Percentiles rank a stretch among this genome's conserved stretches.
Evolutionary conservation across 2,329 filamentous ascomycete genomes (phyloP).

Genomic region (Pyrenophora graminea): DNA sequence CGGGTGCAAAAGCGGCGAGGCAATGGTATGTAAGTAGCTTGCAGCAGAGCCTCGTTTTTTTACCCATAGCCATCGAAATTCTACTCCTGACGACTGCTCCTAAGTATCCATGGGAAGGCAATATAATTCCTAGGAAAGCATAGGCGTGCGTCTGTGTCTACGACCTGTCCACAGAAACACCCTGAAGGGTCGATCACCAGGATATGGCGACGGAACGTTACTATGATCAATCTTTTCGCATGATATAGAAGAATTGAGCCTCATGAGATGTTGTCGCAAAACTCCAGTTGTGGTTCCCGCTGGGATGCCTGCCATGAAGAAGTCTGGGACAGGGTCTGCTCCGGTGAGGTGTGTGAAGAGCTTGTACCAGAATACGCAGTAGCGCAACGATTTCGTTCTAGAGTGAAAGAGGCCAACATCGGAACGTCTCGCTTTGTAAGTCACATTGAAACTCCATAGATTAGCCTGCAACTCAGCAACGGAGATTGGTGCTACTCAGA

Average conservation of each 20-base stretch:
- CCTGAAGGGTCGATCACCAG: not conserved
- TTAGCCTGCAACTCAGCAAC: too few relatives aligned
- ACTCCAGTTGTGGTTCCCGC: not conserved
- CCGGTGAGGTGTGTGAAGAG: too few relatives aligned
- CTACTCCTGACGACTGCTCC: not conserved
- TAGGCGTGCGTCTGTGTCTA: not conserved
- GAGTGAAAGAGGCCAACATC: too few relatives aligned
- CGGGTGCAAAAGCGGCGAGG: too few relatives aligned
- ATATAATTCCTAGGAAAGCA: not conserved
- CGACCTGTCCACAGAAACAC: not conserved
- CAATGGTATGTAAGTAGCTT: too few relatives aligned
- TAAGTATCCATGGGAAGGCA: not conserved
- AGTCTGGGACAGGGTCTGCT: not conserved
- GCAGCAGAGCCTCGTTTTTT: not conserved
- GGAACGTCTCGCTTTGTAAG: too few relatives aligned
- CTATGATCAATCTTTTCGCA: not conserved
- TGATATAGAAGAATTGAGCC: not conserved
- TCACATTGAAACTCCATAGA: too few relatives aligned
- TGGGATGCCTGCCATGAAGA: not conserved
- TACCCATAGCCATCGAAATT: not conserved
- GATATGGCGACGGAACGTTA: not conserved
- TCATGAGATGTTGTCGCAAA: not conserved
- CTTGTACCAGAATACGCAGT: too few relatives aligned
- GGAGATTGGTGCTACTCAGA: too few relatives aligned
- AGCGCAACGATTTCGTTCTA: too few relatives aligned